Percentiles rank a stretch among this genome's conserved stretches.
phyloP scores from a whole-genome alignment of 2,329 filamentous ascomycete species.

The Meredithiella fracta region DNA sequence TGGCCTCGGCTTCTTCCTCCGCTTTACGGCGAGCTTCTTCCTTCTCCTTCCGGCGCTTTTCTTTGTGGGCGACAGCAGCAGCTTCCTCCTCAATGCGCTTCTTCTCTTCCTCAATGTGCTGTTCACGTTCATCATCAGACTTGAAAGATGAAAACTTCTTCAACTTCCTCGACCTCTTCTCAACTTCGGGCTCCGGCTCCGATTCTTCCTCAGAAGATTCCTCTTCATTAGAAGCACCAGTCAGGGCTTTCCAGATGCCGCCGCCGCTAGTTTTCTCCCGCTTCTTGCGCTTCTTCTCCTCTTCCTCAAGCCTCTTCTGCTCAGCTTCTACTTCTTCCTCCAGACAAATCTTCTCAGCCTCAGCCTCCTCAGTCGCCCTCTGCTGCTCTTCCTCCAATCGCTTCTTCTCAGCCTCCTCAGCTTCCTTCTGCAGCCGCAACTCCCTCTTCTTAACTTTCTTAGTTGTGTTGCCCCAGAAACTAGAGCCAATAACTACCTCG shows the following conservation, averaged over 20 bases:
- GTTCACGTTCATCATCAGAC: slow-evolving; percentile 16
- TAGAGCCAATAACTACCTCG: slow-evolving; percentile 21
- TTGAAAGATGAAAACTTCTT: slow-evolving; percentile 19
- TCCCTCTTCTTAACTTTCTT: slow-evolving; percentile 22
- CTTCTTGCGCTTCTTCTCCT: slow-evolving; percentile 21
- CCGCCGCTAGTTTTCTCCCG: slow-evolving; percentile 20
- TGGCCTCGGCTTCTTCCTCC: slow-evolving; percentile 15
- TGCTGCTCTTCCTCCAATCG: slow-evolving; percentile 4
- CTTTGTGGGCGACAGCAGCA: slow-evolving; percentile 9
- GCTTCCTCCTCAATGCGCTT: slow-evolving; percentile 18
- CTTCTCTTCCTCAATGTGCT: slow-evolving; percentile 11
- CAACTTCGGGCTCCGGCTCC: slow-evolving; percentile 14
- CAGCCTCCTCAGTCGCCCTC: not conserved
- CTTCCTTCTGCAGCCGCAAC: slow-evolving; percentile 13
- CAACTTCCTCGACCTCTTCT: slow-evolving; percentile 23
- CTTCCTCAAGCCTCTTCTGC: slow-evolving; percentile 18
- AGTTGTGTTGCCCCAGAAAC: slow-evolving; percentile 18
- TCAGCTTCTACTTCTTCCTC: slow-evolving; percentile 14
- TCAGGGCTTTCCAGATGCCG: slow-evolving; percentile 7
- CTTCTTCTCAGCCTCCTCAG: slow-evolving; percentile 11
- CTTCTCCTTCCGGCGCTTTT: slow-evolving; percentile 10
- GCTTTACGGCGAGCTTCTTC: slow-evolving; percentile 16
- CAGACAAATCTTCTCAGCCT: slow-evolving; percentile 8
- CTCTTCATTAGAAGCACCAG: slow-evolving; percentile 8
- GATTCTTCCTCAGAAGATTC: slow-evolving; percentile 16